Conservation (phyloP, 192 early-diverging fungal species). For the Dispira parvispora region DNA sequence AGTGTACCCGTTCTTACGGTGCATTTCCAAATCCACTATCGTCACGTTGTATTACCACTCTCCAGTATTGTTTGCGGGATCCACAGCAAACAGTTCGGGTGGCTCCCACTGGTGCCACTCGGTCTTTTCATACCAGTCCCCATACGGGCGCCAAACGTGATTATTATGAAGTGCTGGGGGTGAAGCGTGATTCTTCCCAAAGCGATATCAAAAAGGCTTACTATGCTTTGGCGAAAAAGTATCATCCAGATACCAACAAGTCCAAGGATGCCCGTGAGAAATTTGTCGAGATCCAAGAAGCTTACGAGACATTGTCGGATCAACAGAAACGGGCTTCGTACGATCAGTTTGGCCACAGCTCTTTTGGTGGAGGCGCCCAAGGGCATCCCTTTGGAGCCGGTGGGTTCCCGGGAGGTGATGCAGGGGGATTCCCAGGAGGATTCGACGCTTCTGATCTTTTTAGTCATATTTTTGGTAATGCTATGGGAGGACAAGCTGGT, state of each 20-base stretch:
- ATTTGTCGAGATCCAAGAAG: conserved; percentile 95
- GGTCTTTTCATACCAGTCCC: conserved; percentile 20
- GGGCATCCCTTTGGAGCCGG: conserved; percentile 26
- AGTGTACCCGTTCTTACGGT: too few species aligned
- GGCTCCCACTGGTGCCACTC: background rate
- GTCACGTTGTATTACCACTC: too few species aligned
- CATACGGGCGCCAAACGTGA: conserved; percentile 34
- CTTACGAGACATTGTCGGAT: conserved; percentile 91
- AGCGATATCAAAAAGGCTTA: conserved; percentile 95
- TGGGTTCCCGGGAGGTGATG: conserved; percentile 31
- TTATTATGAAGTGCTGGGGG: conserved; percentile 74
- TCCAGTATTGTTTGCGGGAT: too few species aligned
- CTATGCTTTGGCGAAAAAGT: conserved; percentile 90
- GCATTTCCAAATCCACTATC: too few species aligned
- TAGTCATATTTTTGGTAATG: conserved; percentile 56
- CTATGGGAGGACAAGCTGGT: conserved; percentile 27
- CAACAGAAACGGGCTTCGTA: conserved; percentile 80
- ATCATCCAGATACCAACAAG: conserved; percentile 97
- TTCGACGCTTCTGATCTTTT: conserved; percentile 49
- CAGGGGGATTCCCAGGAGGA: conserved; percentile 16
- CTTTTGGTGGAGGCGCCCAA: conserved; percentile 15
- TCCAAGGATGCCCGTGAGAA: conserved; percentile 79
- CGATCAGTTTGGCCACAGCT: conserved; percentile 73
- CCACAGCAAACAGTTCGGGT: too few species aligned
- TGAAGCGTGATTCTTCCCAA: conserved; percentile 56